Conservation (phyloP, 768 basidiomycete genomes). For the Mycena rosella region DNA sequence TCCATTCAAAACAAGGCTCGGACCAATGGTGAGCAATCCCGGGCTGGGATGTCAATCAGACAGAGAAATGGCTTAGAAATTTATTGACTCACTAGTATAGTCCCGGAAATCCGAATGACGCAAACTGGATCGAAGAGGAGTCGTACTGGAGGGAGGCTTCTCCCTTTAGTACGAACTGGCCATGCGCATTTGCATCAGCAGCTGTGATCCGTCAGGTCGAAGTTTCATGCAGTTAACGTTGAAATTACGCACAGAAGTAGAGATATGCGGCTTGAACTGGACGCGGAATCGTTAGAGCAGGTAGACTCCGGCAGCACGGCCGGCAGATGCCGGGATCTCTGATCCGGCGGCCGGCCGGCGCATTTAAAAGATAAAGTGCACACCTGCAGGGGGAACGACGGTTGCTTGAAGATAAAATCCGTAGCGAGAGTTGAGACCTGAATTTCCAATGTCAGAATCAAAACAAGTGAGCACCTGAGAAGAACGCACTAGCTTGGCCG, state of each 20-base stretch:
- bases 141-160: constrained; percentile 31
- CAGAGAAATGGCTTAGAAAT: neutral
- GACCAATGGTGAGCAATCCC: constrained; percentile 41
- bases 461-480: neutral
- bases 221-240: neutral
- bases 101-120: constrained; percentile 42
- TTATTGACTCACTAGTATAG: constrained; percentile 33
- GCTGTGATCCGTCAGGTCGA: neutral
- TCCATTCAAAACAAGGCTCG: constrained; percentile 27
- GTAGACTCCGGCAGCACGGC: no score
- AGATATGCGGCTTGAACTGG: constrained; percentile 39
- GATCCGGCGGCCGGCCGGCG: no score
- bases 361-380: no score
- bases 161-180: constrained; percentile 36
- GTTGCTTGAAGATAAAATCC: constrained; percentile 41
- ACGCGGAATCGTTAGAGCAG: neutral
- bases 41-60: constrained; percentile 22
- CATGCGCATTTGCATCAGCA: constrained; percentile 37
- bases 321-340: no score
- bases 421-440: constrained; percentile 29
- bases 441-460: neutral
- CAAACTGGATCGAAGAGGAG: constrained; percentile 28
- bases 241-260: constrained; percentile 29
- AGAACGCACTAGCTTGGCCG: constrained; percentile 12
- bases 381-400: constrained; percentile 36